Evolutionary conservation across 345 rosid genomes (phyloP).

Genomic region (Rhizophora apiculata): DNA sequence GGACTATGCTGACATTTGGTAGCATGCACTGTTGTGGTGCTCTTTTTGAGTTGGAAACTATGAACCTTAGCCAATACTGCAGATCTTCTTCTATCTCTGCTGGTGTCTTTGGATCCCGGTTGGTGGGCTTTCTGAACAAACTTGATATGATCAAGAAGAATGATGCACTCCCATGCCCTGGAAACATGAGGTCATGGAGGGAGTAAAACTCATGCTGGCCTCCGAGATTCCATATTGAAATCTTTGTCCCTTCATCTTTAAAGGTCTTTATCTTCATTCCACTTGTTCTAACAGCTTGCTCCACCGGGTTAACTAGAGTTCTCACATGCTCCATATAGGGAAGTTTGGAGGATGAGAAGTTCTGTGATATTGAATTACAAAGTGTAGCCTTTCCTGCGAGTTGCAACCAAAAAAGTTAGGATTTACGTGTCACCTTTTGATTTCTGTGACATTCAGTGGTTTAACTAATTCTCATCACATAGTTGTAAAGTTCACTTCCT

Average conservation of each 20-base stretch:
- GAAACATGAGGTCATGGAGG: constrained; percentile 94
- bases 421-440: not conserved
- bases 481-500: not conserved
- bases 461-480: not conserved
- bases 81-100: constrained; percentile 82
- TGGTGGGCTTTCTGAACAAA: constrained; percentile 77
- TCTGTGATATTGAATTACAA: constrained; percentile 68
- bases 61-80: constrained; percentile 85
- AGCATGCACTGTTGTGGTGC: constrained; percentile 74
- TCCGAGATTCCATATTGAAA: constrained; percentile 84
- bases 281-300: constrained; percentile 73
- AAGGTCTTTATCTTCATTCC: constrained; percentile 86
- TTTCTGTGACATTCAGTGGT: constrained; percentile 5
- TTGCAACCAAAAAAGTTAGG: not conserved
- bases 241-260: constrained; percentile 78
- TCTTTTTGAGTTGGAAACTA: constrained; percentile 76
- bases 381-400: constrained; percentile 73
- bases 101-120: constrained; percentile 72
- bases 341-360: constrained; percentile 60
- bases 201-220: constrained; percentile 86
- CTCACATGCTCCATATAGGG: constrained; percentile 78
- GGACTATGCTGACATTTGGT: constrained; percentile 71
- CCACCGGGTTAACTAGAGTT: constrained; percentile 75
- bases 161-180: constrained; percentile 76
- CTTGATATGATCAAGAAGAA: constrained; percentile 75